Evolutionary conservation across 2,329 filamentous ascomycete genomes (phyloP).

Genomic region (Fusarium sp.): DNA sequence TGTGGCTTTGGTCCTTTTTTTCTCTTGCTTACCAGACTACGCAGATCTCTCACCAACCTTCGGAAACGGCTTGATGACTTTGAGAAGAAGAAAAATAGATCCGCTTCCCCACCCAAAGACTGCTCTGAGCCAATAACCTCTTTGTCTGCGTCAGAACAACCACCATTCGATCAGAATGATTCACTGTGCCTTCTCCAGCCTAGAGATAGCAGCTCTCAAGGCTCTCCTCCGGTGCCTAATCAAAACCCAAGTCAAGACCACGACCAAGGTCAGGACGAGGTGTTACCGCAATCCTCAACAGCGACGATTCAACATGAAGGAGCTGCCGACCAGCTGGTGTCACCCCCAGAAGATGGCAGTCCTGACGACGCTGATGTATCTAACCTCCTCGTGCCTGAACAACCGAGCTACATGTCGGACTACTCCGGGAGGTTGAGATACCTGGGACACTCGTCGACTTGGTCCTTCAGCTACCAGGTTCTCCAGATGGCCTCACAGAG

Average conservation of each 20-base stretch:
- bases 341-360: too few species aligned
- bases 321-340: not conserved
- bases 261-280: not conserved
- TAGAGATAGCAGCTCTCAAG: not conserved
- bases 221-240: not conserved
- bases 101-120: not conserved
- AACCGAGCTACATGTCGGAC: conserved; percentile 19
- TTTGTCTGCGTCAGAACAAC: not conserved
- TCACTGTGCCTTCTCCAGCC: not conserved
- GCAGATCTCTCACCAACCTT: conserved; percentile 12
- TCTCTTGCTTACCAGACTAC: conserved; percentile 5
- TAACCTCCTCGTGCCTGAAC: conserved; percentile 15
- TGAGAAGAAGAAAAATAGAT: conserved; percentile 3
- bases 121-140: not conserved
- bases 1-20: not conserved
- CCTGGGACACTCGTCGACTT: conserved; percentile 24
- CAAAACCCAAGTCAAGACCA: not conserved
- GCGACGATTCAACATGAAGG: not conserved
- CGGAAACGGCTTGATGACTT: conserved; percentile 9
- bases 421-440: conserved; percentile 16
- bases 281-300: not conserved
- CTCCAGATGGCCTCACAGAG: conserved; percentile 7
- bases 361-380: conserved; percentile 9
- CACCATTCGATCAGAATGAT: not conserved
- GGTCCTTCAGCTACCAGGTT: conserved; percentile 26